phyloP scores from a whole-genome alignment of 2,329 filamentous ascomycete species.

The Rhynchosporium graminicola region DNA sequence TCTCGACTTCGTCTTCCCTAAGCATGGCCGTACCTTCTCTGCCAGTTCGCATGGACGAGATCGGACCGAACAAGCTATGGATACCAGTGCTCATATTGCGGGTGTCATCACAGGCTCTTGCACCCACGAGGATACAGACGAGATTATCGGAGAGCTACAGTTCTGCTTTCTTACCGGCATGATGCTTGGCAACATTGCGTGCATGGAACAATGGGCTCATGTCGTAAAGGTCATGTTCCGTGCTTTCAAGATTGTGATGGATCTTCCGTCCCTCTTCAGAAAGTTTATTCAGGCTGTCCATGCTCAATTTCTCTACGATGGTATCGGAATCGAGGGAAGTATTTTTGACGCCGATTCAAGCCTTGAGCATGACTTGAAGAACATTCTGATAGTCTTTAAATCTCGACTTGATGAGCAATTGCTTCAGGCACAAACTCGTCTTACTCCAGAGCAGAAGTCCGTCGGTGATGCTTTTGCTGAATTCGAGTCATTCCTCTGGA shows the following conservation, averaged over 20 bases:
- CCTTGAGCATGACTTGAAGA: constrained; percentile 44
- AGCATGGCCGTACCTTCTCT: constrained; percentile 47
- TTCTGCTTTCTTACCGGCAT: constrained; percentile 60
- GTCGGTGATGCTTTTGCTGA: constrained; percentile 51
- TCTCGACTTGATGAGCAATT: constrained; percentile 52
- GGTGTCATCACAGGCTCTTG: constrained; percentile 43
- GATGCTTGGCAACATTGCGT: constrained; percentile 58
- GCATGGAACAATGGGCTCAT: constrained; percentile 64
- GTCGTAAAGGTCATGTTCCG: constrained; percentile 55
- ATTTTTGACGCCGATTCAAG: constrained; percentile 41
- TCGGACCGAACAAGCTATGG: constrained; percentile 48
- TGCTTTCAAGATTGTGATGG: constrained; percentile 48
- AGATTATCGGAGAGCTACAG: constrained; percentile 61
- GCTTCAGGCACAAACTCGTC: constrained; percentile 40
- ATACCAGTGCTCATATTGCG: constrained; percentile 52
- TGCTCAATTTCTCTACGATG: constrained; percentile 57
- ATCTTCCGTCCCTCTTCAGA: constrained; percentile 48
- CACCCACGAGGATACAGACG: constrained; percentile 42
- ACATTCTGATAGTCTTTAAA: constrained; percentile 56
- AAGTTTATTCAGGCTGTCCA: constrained; percentile 53
- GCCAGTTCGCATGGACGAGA: constrained; percentile 41
- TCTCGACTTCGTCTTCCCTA: constrained; percentile 52
- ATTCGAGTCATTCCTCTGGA: constrained; percentile 51
- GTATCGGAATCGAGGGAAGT: constrained; percentile 50
- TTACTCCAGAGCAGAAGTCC: constrained; percentile 46